These are phyloP conservation scores for Bjerkandera adusta DNA, from an alignment of 1,284 basidiomycete species.

Conservation along the genomic window DNA sequence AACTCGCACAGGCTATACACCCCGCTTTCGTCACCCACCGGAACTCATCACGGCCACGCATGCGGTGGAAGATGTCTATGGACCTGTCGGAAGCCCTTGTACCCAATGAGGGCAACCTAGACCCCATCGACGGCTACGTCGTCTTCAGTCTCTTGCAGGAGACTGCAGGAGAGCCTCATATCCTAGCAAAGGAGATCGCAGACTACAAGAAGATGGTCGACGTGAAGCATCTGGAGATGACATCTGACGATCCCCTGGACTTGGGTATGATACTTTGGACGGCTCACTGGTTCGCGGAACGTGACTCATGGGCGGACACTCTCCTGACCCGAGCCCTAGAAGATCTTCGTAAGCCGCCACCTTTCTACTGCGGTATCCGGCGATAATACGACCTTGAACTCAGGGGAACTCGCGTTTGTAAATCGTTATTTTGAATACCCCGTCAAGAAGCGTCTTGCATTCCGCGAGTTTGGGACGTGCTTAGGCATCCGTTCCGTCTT, in stretches of 20 bases:
- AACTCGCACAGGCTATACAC: constrained; percentile 27
- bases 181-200: constrained; percentile 22
- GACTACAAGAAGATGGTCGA: constrained; percentile 26
- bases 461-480: constrained; percentile 28
- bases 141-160: constrained; percentile 26
- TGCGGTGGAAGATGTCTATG: constrained; percentile 27
- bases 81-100: constrained; percentile 23
- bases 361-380: not conserved
- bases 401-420: constrained; percentile 4
- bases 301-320: constrained; percentile 25
- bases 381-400: not conserved
- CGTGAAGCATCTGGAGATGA: constrained; percentile 22
- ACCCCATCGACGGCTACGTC: constrained; percentile 29
- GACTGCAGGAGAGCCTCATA: constrained; percentile 8
- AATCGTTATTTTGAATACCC: constrained; percentile 22
- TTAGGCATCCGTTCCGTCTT: constrained; percentile 21
- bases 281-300: constrained; percentile 25
- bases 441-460: constrained; percentile 22
- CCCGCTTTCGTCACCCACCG: constrained; percentile 23
- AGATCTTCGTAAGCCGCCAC: constrained; percentile 19
- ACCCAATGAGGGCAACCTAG: constrained; percentile 27
- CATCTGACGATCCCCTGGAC: constrained; percentile 27
- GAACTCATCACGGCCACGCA: constrained; percentile 19
- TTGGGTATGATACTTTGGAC: constrained; percentile 30
- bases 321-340: constrained; percentile 13